Evolutionary conservation across 129 eudicot genomes (phyloP).

Genomic region (Centaurea solstitialis): DNA sequence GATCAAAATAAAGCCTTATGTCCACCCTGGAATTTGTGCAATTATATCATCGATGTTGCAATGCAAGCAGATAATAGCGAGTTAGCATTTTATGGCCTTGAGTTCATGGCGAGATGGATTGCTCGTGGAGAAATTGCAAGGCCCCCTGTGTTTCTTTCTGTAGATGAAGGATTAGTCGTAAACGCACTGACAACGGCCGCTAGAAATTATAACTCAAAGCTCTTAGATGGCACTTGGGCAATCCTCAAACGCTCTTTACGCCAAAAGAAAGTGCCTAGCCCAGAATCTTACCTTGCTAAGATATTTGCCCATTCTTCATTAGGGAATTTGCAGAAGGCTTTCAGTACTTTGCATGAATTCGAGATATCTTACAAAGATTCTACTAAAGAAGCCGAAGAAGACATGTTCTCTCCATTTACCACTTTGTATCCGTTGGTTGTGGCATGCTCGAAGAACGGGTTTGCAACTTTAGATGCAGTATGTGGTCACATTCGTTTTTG

Average conservation of each 20-base stretch:
- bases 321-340: conserved; percentile 71
- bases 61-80: conserved; percentile 62
- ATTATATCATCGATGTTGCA: conserved; percentile 61
- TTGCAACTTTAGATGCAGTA: conserved; percentile 68
- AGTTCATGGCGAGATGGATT: conserved; percentile 85
- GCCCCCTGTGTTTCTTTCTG: conserved; percentile 58
- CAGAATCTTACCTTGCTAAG: conserved; percentile 79
- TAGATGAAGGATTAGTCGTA: conserved; percentile 74
- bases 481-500: conserved; percentile 12
- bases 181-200: conserved; percentile 79
- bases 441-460: conserved; percentile 80
- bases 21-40: conserved; percentile 73
- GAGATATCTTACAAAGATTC: conserved; percentile 57
- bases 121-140: conserved; percentile 50
- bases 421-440: conserved; percentile 80
- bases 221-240: conserved; percentile 82
- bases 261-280: conserved; percentile 58
- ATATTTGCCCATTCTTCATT: conserved; percentile 71
- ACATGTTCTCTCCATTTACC: conserved; percentile 83
- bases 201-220: conserved; percentile 62
- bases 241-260: conserved; percentile 80
- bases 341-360: conserved; percentile 69
- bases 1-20: conserved; percentile 77
- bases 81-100: conserved; percentile 65
- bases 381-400: conserved; percentile 47